Evolutionary conservation across 345 rosid genomes (phyloP).

Genomic region (Kernera saxatilis): DNA sequence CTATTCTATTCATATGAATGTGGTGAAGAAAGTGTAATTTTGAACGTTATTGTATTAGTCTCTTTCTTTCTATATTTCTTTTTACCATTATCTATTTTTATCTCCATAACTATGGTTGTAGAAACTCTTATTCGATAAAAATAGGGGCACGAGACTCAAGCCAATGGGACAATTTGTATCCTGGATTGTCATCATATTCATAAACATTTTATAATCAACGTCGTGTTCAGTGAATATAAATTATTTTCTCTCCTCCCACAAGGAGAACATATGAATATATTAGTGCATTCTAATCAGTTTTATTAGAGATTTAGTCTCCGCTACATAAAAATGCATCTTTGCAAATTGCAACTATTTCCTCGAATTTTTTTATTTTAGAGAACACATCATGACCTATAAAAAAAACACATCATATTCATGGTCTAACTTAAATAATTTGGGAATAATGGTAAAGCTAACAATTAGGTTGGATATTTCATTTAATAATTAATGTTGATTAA

Average conservation of each 20-base stretch:
- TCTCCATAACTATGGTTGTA: background rate
- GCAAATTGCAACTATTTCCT: background rate
- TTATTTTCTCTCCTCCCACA: background rate
- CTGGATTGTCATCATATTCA: background rate
- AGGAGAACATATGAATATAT: background rate
- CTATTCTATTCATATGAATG: background rate
- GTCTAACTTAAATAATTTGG: slow-evolving; percentile 6
- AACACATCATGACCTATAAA: slow-evolving; percentile 12
- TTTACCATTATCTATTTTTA: background rate
- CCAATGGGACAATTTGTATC: background rate
- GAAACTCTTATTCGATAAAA: background rate
- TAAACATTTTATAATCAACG: background rate
- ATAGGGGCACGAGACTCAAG: background rate
- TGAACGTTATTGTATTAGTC: slow-evolving; percentile 3
- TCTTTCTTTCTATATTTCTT: background rate
- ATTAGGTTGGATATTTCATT: slow-evolving; percentile 12
- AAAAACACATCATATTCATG: slow-evolving; percentile 1
- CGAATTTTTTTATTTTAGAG: background rate
- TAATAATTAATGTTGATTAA: background rate
- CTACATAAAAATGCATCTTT: background rate
- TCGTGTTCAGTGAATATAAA: background rate
- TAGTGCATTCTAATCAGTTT: background rate
- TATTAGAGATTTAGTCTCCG: background rate
- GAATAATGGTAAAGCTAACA: background rate
- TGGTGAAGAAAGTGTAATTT: background rate